These are phyloP conservation scores for Phytophthora pisi DNA, from an alignment of 352 stramenopile genomes.

Conservation along the genomic window DNA sequence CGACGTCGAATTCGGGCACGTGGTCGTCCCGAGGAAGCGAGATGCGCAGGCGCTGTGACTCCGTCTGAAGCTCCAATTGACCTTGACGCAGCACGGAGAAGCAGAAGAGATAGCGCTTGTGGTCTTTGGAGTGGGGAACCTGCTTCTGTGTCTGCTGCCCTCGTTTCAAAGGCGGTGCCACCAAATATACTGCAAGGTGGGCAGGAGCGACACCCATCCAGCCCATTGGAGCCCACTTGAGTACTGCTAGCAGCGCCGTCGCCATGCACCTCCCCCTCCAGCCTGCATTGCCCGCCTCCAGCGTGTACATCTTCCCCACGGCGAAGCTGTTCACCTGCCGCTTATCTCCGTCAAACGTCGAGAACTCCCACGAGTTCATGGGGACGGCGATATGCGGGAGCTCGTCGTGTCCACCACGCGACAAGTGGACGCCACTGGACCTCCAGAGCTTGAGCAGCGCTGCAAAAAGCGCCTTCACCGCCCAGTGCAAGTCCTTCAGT, in stretches of 20 bases:
- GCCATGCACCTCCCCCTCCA: conserved; percentile 55
- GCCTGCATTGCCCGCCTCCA: conserved; percentile 59
- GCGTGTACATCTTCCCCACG: conserved; percentile 55
- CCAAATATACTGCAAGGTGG: conserved; percentile 48
- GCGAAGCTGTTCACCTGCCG: conserved; percentile 24
- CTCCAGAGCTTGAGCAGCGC: not conserved
- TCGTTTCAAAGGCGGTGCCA: conserved; percentile 16
- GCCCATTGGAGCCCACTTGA: conserved; percentile 40
- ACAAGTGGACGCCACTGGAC: conserved; percentile 4
- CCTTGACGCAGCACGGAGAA: conserved; percentile 51
- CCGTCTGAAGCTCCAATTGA: not conserved
- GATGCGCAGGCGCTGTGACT: conserved; percentile 10
- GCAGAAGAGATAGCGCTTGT: conserved; percentile 56
- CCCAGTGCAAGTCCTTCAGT: conserved; percentile 2
- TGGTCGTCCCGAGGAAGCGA: conserved; percentile 9
- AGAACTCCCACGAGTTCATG: conserved; percentile 31
- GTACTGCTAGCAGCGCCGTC: conserved; percentile 37
- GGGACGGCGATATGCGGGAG: conserved; percentile 58
- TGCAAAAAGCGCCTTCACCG: not conserved
- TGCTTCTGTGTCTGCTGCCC: conserved; percentile 1
- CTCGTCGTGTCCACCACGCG: conserved; percentile 25
- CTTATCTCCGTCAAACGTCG: conserved; percentile 13
- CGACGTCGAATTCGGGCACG: conserved; percentile 14
- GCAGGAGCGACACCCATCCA: conserved; percentile 44
- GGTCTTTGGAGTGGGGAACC: conserved; percentile 15